Evolutionary conservation across 164 flowering plant genomes (phyloP).

Genomic region (Chimonanthus salicifolius): DNA sequence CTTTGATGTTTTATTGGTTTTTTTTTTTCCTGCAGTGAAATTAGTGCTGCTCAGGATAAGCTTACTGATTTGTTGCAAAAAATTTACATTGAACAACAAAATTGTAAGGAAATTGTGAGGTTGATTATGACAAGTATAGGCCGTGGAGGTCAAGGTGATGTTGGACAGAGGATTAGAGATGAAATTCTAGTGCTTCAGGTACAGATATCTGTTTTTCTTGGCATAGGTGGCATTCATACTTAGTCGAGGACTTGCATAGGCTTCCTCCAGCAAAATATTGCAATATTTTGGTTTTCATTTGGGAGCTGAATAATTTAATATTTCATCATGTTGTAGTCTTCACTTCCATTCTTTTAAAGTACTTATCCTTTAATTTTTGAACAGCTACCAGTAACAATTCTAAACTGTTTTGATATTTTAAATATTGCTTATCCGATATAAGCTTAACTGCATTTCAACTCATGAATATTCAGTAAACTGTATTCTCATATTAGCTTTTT

Average conservation of each 20-base stretch:
- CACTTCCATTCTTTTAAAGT: background rate
- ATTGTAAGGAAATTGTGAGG: constrained; percentile 21
- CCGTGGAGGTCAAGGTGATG: constrained; percentile 30
- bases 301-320: background rate
- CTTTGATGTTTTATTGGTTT: background rate
- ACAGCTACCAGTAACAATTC: background rate
- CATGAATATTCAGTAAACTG: background rate
- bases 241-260: background rate
- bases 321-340: background rate
- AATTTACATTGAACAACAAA: constrained; percentile 19
- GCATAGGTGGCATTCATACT: background rate
- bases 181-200: constrained; percentile 30
- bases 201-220: background rate
- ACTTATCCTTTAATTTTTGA: background rate
- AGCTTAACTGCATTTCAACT: background rate
- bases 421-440: no score
- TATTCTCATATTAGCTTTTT: constrained; percentile 3
- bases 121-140: constrained; percentile 24
- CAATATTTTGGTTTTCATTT: no score
- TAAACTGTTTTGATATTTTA: background rate
- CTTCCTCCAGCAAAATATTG: background rate
- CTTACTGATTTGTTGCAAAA: constrained; percentile 23
- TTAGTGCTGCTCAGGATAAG: constrained; percentile 28
- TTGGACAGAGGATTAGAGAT: constrained; percentile 29
- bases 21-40: constrained; percentile 17